phyloP scores from a whole-genome alignment of 306 rosid species.

The Cucurbita pepo region DNA sequence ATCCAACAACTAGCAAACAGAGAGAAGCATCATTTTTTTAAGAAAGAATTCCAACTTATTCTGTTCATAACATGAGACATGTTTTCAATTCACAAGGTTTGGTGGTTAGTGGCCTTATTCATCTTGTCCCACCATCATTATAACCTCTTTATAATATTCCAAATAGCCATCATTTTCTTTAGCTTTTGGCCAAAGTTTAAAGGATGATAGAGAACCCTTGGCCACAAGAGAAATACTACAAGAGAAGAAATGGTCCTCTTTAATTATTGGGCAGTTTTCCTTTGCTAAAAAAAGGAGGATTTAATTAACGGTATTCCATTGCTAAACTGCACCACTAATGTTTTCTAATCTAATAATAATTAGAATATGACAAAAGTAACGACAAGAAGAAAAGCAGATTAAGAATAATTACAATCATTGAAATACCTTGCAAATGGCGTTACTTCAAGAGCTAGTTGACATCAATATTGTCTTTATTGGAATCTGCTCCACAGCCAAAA shows the following conservation, averaged over 20 bases:
- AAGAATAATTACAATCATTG: not conserved
- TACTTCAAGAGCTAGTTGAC: not conserved
- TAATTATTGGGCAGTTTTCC: not conserved
- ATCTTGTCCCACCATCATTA: not conserved
- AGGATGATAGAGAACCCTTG: not conserved
- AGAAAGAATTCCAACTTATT: not conserved
- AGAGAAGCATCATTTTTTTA: not conserved
- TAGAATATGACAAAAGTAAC: not conserved
- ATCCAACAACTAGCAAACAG: constrained; percentile 1
- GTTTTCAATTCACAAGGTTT: not conserved
- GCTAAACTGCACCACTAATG: not conserved
- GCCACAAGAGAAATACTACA: not conserved
- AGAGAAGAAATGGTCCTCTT: not conserved
- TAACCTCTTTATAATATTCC: constrained; percentile 1
- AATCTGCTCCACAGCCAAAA: not conserved
- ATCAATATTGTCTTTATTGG: constrained; percentile 1
- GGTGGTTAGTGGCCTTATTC: not conserved
- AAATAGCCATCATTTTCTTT: not conserved
- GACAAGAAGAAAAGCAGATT: constrained; percentile 1
- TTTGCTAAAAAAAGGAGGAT: not conserved
- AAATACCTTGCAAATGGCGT: constrained; percentile 2
- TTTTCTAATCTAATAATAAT: not conserved
- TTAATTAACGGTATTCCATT: not conserved
- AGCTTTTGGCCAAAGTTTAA: not conserved
- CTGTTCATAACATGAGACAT: not conserved